Evolutionary conservation across 768 basidiomycete species (phyloP), one percentile per base, ranked within the genome.

Genomic region (Leccinum subgranulosum): DNA sequence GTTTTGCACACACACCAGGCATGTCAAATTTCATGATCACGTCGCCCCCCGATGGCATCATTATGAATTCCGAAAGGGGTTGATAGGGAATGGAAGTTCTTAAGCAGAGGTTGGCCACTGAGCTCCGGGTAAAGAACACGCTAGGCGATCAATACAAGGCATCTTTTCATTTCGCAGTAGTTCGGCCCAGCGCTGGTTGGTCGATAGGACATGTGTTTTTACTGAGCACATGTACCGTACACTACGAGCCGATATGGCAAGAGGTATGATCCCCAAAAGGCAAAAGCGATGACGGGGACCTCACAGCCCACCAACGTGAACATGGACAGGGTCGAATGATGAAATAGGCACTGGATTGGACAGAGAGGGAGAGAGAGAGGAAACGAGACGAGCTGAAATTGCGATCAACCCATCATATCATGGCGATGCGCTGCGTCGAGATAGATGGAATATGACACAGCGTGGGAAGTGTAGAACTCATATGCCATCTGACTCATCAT

Each of bases 61-160:
- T 60, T 54, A 62, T 59, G 39, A 25, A 9, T 55, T 57, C 59
- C 11, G n/a, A 64, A 62, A 43, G 57, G 59, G 46, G 60, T 48
- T 63, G 58, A 12, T 47, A 58, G 58, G 62, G 61, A 67, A 67
- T 67, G 66, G 66, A 68, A 68, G 66, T 17, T 43, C n/a, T 43
- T 19, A 12, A 19, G 39, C n/a, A 41, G 19, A 43, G 10, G 41
- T 27, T 51, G 27, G 28, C 34, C 25, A 31, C 28, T 28, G 58
- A 54, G 66, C 43, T 55, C 50, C 55, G 29, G 57, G 41, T 19
- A 19, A 43, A 43, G 45, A 53, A 36, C 6, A 59, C 8, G 51
- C 41, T 55, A 60, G 57, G 65, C 59, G 61, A 64, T 64, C 65
- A 60, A 64, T 66, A 57, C 65, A 58, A 64, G 59, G 59, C 62